phyloP scores from a whole-genome alignment of 2,329 filamentous ascomycete species.

The Colletotrichum theobromicola region DNA sequence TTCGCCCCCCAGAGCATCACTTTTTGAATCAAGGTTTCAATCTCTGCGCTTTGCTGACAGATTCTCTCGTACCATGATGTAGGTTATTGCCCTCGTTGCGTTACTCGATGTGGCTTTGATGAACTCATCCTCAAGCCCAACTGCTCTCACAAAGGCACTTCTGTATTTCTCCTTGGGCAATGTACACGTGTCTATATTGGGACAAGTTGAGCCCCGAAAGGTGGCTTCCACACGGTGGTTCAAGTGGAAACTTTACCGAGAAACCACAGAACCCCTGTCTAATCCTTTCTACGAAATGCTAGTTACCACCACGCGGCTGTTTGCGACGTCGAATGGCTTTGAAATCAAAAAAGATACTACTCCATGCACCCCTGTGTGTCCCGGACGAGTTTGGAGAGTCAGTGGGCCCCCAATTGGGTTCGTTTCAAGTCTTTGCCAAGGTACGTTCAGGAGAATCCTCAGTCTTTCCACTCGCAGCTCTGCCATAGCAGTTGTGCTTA shows the following conservation, averaged over 20 bases:
- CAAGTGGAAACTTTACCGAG: accelerated
- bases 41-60: neutral
- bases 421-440: neutral
- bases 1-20: neutral
- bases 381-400: neutral
- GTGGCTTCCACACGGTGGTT: neutral
- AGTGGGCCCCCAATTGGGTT: neutral
- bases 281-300: neutral
- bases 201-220: neutral
- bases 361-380: neutral
- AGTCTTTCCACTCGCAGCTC: neutral
- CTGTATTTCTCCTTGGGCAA: neutral
- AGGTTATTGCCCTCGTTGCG: neutral
- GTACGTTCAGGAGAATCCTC: neutral
- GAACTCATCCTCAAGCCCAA: neutral
- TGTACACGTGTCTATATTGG: neutral
- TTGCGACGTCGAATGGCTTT: neutral
- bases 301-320: neutral
- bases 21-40: neutral
- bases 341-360: neutral
- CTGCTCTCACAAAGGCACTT: neutral
- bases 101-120: neutral
- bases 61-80: neutral
- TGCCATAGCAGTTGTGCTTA: neutral
- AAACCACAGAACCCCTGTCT: neutral